These are phyloP conservation scores for Microcyclospora tardicrescens DNA, from an alignment of 2,329 filamentous ascomycete genomes.

Conservation along the genomic window DNA sequence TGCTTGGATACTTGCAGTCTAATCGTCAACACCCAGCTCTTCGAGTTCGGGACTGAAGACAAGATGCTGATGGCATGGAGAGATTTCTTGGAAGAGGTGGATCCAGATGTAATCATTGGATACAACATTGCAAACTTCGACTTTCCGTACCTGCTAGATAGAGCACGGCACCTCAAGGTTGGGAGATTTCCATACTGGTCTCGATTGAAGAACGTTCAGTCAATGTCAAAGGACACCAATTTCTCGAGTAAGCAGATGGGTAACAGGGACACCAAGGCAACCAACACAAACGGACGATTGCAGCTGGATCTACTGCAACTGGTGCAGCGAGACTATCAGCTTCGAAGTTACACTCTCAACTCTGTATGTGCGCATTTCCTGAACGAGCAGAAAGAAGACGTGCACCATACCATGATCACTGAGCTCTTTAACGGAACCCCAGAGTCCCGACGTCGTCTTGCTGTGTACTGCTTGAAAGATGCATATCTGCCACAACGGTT, in stretches of 20 bases:
- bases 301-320: conserved; percentile 92
- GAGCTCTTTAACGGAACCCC: conserved; percentile 94
- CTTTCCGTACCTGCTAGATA: conserved; percentile 86
- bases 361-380: conserved; percentile 91
- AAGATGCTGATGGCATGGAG: conserved; percentile 90
- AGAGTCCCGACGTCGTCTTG: conserved; percentile 78
- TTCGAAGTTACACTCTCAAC: conserved; percentile 94
- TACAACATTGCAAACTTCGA: conserved; percentile 99
- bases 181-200: conserved; percentile 76
- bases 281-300: conserved; percentile 85
- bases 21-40: conserved; percentile 88
- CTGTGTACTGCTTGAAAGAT: conserved; percentile 94
- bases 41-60: conserved; percentile 68
- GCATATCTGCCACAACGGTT: conserved; percentile 86
- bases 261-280: conserved; percentile 83
- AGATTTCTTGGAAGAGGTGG: conserved; percentile 75
- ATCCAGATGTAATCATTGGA: conserved; percentile 94
- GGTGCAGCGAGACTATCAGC: conserved; percentile 84
- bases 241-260: conserved; percentile 98
- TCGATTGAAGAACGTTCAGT: conserved; percentile 57
- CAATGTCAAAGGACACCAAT: conserved; percentile 63
- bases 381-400: conserved; percentile 96
- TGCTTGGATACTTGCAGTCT: conserved; percentile 82
- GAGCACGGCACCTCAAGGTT: conserved; percentile 74
- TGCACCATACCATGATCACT: conserved; percentile 98